A percentile compares a stretch with the other conserved stretches of the same genome.
phyloP scores from a whole-genome alignment of 495 filamentous ascomycete genomes.

The Lindgomyces ingoldianus region DNA sequence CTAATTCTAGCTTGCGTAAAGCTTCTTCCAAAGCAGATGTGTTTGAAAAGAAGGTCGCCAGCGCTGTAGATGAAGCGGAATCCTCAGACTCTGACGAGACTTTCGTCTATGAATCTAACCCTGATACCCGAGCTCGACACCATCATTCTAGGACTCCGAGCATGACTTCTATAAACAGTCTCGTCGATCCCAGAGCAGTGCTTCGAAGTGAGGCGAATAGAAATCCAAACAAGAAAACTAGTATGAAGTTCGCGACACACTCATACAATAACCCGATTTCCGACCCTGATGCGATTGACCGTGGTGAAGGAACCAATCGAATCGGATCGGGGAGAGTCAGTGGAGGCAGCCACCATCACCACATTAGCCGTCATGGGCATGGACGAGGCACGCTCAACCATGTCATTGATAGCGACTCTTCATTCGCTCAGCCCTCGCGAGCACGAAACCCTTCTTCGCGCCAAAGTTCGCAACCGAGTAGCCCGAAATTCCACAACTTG shows the following conservation, averaged over 20 bases:
- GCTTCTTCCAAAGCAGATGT: constrained; percentile 97
- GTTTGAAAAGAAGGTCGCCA: constrained; percentile 95
- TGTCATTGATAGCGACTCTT: constrained; percentile 77
- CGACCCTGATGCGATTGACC: constrained; percentile 46
- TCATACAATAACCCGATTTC: constrained; percentile 65
- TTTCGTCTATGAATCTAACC: constrained; percentile 98
- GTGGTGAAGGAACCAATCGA: constrained; percentile 33
- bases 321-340: constrained; percentile 52
- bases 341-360: constrained; percentile 63
- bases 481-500: constrained; percentile 38
- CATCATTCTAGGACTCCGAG: constrained; percentile 96
- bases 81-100: constrained; percentile 97
- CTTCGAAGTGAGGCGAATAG: constrained; percentile 65
- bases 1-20: constrained; percentile 43
- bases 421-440: constrained; percentile 49
- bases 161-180: constrained; percentile 85
- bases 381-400: constrained; percentile 63
- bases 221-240: constrained; percentile 83
- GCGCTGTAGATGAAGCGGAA: constrained; percentile 86
- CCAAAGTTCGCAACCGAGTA: constrained; percentile 63
- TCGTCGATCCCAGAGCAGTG: constrained; percentile 67
- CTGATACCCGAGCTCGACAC: constrained; percentile 68
- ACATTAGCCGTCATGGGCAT: constrained; percentile 72
- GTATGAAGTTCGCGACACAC: constrained; percentile 91
- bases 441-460: constrained; percentile 45